These are phyloP conservation scores for Melampsora larici-populina DNA, from an alignment of 1,284 basidiomycete species.

Conservation along the genomic window DNA sequence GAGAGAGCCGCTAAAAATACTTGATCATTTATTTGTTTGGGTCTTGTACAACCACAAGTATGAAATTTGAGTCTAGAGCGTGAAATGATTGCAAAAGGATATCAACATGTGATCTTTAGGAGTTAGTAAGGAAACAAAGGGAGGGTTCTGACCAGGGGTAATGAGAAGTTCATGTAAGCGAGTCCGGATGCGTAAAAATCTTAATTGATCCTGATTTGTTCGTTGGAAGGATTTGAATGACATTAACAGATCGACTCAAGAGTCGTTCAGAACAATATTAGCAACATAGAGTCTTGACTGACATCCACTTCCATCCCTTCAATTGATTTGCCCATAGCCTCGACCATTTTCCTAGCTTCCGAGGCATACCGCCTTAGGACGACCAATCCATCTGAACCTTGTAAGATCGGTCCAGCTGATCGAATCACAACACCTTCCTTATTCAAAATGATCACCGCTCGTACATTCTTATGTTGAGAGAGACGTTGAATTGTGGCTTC, in stretches of 20 bases:
- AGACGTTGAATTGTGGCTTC: constrained; percentile 32
- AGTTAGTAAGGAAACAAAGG: background rate
- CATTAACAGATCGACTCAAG: background rate
- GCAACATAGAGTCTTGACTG: background rate
- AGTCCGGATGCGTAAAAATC: constrained; percentile 84
- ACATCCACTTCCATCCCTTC: constrained; percentile 37
- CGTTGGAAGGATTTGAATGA: constrained; percentile 20
- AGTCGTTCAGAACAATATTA: background rate
- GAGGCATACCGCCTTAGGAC: constrained; percentile 23
- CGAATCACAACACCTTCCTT: constrained; percentile 29
- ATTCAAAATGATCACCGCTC: constrained; percentile 33
- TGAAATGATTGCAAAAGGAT: background rate
- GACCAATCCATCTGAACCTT: constrained; percentile 20
- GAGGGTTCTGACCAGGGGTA: constrained; percentile 68
- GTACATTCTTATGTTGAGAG: constrained; percentile 29
- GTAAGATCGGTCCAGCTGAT: constrained; percentile 20
- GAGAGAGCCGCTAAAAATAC: no score
- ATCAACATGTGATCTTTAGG: background rate
- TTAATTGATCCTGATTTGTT: constrained; percentile 68
- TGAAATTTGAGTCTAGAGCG: constrained; percentile 34
- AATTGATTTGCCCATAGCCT: constrained; percentile 13
- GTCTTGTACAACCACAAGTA: constrained; percentile 37
- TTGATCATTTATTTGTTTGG: constrained; percentile 13
- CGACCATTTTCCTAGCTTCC: constrained; percentile 21
- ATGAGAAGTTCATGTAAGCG: constrained; percentile 89